These are phyloP conservation scores for Sarocladiaceae sp. DNA, from an alignment of 2,329 filamentous ascomycete genomes.

Conservation along the genomic window DNA sequence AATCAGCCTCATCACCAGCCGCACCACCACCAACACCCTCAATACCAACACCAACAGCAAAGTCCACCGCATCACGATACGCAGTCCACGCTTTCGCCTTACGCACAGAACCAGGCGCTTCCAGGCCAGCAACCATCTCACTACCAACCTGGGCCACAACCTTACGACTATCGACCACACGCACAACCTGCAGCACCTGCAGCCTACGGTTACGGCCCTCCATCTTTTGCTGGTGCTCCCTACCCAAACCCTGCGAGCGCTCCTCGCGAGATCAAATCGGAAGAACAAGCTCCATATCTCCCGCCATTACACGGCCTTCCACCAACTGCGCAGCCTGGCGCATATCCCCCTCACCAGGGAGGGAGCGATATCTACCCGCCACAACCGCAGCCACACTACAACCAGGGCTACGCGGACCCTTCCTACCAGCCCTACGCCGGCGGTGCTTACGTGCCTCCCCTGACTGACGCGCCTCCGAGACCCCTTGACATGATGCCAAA, in stretches of 20 bases:
- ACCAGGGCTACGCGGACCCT: slow-evolving; percentile 12
- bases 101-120: not conserved
- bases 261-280: not conserved
- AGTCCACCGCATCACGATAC: slow-evolving; percentile 17
- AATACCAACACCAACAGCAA: slow-evolving; percentile 18
- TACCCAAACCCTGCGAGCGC: not conserved
- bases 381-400: slow-evolving; percentile 12
- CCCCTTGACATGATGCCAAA: no score
- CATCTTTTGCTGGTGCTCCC: not conserved
- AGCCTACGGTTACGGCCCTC: slow-evolving; percentile 1
- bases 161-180: slow-evolving; percentile 2
- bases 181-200: slow-evolving; percentile 3
- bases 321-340: not conserved
- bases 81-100: not conserved
- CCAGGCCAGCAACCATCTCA: not conserved
- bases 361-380: not conserved
- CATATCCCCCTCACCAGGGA: not conserved
- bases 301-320: not conserved
- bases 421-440: not conserved
- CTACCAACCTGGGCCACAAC: slow-evolving; percentile 5
- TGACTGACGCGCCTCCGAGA: no score
- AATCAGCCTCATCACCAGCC: slow-evolving; percentile 20
- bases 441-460: not conserved
- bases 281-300: not conserved
- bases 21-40: slow-evolving; percentile 20